phyloP scores from a whole-genome alignment of 2,329 filamentous ascomycete species.

The Fusarium illudens region DNA sequence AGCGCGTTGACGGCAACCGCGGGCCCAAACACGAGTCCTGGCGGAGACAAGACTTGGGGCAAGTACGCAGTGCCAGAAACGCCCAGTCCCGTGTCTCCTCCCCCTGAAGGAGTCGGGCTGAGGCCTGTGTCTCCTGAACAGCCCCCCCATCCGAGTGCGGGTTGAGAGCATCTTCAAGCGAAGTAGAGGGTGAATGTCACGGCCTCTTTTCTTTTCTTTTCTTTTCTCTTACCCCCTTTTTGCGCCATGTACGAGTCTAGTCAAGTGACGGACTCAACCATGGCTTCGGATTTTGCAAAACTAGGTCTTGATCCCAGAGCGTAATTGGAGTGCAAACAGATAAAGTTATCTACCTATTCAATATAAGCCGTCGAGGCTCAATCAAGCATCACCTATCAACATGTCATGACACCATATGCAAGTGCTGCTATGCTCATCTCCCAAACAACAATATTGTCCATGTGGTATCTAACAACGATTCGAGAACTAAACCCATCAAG shows the following conservation, averaged over 20 bases:
- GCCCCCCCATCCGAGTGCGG: not conserved
- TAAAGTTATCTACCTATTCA: not conserved
- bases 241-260: not conserved
- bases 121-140: not conserved
- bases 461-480: constrained; percentile 19
- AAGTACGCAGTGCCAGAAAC: not conserved
- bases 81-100: not conserved
- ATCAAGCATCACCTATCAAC: not conserved
- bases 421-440: not conserved
- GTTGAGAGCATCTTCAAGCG: not conserved
- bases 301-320: not conserved
- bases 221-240: not conserved
- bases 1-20: no score
- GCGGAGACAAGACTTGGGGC: no score
- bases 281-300: no score
- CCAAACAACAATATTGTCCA: not conserved
- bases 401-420: not conserved
- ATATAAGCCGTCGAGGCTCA: not conserved
- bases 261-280: not conserved
- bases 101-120: not conserved
- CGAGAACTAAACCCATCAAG: not conserved
- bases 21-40: no score
- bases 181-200: not conserved
- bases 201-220: not conserved
- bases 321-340: not conserved